Evolutionary conservation across 78 protist genomes (phyloP).

Genomic region (Dictyostelium citrinum): DNA sequence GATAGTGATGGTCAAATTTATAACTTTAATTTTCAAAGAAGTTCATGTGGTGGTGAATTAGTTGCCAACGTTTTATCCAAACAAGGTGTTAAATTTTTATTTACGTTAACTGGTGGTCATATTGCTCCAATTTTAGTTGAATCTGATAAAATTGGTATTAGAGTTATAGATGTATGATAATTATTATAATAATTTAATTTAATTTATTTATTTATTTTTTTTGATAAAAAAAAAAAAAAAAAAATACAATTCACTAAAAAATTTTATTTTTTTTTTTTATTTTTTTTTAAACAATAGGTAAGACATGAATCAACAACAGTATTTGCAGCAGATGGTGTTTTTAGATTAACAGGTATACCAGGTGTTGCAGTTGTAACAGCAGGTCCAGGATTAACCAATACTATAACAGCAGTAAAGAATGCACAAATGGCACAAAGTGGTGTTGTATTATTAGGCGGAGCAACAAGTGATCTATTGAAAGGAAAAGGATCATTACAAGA

Average conservation of each 20-base stretch:
- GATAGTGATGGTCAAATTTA: neutral
- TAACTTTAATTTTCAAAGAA: neutral
- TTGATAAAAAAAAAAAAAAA: neutral
- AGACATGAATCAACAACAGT: slow-evolving; percentile 89
- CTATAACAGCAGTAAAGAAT: slow-evolving; percentile 90
- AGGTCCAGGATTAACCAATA: slow-evolving; percentile 93
- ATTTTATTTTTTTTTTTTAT: neutral
- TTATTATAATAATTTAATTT: too few relatives aligned
- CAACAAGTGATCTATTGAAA: slow-evolving; percentile 81
- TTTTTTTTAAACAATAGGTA: neutral
- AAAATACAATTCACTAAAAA: too few relatives aligned
- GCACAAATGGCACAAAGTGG: slow-evolving; percentile 91
- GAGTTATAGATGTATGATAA: slow-evolving; percentile 75
- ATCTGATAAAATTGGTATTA: slow-evolving; percentile 54
- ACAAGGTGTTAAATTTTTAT: slow-evolving; percentile 83
- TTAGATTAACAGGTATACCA: slow-evolving; percentile 84
- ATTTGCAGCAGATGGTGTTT: slow-evolving; percentile 91
- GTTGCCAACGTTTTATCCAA: slow-evolving; percentile 74
- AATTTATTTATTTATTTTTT: neutral
- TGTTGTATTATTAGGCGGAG: slow-evolving; percentile 87
- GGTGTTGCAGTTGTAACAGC: slow-evolving; percentile 93
- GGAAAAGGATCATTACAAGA: slow-evolving; percentile 93
- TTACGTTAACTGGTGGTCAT: slow-evolving; percentile 88
- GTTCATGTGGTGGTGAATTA: slow-evolving; percentile 79
- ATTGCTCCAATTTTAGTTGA: slow-evolving; percentile 84